Percentiles rank a stretch among this genome's conserved stretches.
phyloP scores from a whole-genome alignment of 805 yeast species.

The Clavispora fructus region DNA sequence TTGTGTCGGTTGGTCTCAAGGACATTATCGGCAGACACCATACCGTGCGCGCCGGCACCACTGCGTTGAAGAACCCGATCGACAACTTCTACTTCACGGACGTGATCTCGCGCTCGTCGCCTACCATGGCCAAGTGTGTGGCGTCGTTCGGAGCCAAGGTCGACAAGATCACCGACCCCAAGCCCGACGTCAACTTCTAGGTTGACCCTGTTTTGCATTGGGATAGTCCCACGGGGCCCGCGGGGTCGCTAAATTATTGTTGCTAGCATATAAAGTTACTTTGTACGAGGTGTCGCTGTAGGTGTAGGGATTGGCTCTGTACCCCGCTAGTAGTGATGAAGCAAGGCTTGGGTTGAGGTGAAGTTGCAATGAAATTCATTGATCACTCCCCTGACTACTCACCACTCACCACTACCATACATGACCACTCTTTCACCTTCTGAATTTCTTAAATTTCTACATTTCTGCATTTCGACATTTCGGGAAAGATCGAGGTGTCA shows the following conservation, averaged over 20 bases:
- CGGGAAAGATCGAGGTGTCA: too few species aligned
- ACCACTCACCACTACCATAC: too few species aligned
- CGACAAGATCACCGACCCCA: slow-evolving; percentile 51
- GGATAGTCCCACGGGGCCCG: slow-evolving; percentile 1
- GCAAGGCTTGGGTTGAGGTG: too few species aligned
- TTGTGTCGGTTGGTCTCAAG: slow-evolving; percentile 54
- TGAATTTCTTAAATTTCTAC: too few species aligned
- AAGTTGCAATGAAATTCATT: too few species aligned
- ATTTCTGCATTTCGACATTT: too few species aligned
- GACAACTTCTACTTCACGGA: slow-evolving; percentile 85
- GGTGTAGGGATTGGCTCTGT: too few species aligned
- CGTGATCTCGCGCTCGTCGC: slow-evolving; percentile 79
- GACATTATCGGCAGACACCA: slow-evolving; percentile 36
- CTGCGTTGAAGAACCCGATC: slow-evolving; percentile 62
- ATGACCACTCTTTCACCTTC: too few species aligned
- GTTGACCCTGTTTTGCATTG: not conserved
- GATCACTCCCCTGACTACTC: too few species aligned
- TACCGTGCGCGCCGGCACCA: slow-evolving; percentile 30
- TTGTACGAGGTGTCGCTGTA: not conserved
- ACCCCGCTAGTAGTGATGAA: too few species aligned
- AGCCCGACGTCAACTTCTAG: slow-evolving; percentile 31
- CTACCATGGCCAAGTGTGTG: slow-evolving; percentile 87
- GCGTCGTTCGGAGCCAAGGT: slow-evolving; percentile 63
- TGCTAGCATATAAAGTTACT: not conserved
- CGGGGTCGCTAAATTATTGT: not conserved